Evolutionary conservation across 2,329 filamentous ascomycete species (phyloP).

Genomic region (Fonsecaea erecta): DNA sequence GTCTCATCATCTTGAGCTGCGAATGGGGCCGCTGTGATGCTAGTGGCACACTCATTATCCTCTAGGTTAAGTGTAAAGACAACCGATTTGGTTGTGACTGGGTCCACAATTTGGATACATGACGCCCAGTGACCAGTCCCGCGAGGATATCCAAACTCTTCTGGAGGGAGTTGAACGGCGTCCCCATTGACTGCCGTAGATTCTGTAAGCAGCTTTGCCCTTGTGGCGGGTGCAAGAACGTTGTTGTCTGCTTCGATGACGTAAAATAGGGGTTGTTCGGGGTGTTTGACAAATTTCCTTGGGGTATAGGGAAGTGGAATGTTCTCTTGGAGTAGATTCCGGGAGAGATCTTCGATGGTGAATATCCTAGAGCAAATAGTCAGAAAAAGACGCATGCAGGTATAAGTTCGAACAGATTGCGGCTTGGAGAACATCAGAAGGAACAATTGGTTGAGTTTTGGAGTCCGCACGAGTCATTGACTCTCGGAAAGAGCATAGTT

Average conservation of each 20-base stretch:
- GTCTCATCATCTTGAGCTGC: slow-evolving; percentile 84
- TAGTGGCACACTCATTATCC: slow-evolving; percentile 90
- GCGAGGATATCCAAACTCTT: slow-evolving; percentile 87
- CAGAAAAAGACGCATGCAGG: slow-evolving; percentile 4
- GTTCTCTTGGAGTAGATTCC: slow-evolving; percentile 83
- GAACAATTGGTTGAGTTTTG: slow-evolving; percentile 82
- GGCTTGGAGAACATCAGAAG: slow-evolving; percentile 70
- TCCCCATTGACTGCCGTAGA: slow-evolving; percentile 73
- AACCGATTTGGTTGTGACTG: slow-evolving; percentile 72
- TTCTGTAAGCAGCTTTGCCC: slow-evolving; percentile 74
- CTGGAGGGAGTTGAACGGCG: slow-evolving; percentile 69
- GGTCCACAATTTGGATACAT: slow-evolving; percentile 90
- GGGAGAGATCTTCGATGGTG: slow-evolving; percentile 81
- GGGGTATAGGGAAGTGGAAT: slow-evolving; percentile 90
- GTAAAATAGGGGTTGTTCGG: slow-evolving; percentile 87
- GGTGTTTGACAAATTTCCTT: slow-evolving; percentile 82
- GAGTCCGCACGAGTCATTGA: slow-evolving; percentile 51
- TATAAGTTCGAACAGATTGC: not conserved
- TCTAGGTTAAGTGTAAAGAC: slow-evolving; percentile 79
- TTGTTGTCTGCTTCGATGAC: slow-evolving; percentile 94
- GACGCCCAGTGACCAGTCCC: slow-evolving; percentile 90
- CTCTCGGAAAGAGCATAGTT: slow-evolving; percentile 50
- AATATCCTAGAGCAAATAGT: slow-evolving; percentile 69
- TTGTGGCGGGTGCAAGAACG: slow-evolving; percentile 78
- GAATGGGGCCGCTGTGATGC: slow-evolving; percentile 82